Conservation (phyloP, 768 basidiomycete genomes). For the Pleurotus cornucopiae region DNA sequence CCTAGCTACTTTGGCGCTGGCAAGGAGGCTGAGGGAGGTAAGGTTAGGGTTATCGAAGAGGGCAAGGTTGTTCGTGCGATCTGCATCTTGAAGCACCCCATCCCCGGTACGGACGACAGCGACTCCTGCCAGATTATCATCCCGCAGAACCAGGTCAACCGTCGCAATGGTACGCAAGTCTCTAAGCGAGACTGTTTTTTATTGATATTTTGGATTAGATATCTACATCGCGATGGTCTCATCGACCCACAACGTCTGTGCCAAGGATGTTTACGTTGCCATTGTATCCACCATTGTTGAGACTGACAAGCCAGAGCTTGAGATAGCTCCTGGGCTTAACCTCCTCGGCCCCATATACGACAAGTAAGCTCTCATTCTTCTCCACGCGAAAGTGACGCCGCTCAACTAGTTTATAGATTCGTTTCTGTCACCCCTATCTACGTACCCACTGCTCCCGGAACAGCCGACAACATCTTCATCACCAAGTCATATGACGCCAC, state of each 20-base stretch:
- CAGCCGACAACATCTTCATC: constrained; percentile 90
- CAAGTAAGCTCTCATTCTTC: constrained; percentile 55
- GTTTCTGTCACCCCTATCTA: constrained; percentile 85
- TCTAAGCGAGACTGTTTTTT: not conserved
- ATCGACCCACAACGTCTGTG: constrained; percentile 94
- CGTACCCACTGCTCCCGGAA: constrained; percentile 80
- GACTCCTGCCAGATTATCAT: constrained; percentile 98
- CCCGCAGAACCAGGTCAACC: constrained; percentile 94
- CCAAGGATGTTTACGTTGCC: constrained; percentile 91
- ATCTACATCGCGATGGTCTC: constrained; percentile 99
- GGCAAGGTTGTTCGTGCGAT: constrained; percentile 95
- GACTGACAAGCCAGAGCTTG: constrained; percentile 85
- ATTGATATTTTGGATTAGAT: constrained; percentile 44
- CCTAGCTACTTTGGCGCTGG: constrained; percentile 94
- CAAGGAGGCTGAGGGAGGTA: constrained; percentile 59
- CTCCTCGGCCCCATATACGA: constrained; percentile 91
- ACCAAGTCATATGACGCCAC: constrained; percentile 98
- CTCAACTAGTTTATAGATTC: constrained; percentile 52
- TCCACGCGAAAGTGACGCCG: constrained; percentile 10
- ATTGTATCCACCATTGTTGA: constrained; percentile 99
- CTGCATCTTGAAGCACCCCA: constrained; percentile 96
- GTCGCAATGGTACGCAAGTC: constrained; percentile 75
- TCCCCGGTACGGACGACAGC: constrained; percentile 93
- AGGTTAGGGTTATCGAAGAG: constrained; percentile 85
- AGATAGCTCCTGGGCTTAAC: constrained; percentile 88